phyloP scores from a whole-genome alignment of 2,329 filamentous ascomycete species.

The Cladosporium sp. region DNA sequence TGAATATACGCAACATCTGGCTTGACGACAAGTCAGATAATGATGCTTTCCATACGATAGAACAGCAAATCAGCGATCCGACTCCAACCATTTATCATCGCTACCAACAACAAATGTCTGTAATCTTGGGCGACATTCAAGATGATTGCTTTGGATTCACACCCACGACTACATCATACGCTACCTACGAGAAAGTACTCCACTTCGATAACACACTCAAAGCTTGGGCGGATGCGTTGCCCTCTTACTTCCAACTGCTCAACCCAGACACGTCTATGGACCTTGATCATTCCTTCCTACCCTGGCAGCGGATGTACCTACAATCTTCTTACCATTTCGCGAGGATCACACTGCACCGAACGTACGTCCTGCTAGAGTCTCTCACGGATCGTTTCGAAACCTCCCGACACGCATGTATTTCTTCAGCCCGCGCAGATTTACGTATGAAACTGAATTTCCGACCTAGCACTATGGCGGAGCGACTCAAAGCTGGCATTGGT shows the following conservation, averaged over 20 bases:
- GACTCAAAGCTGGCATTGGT: not conserved
- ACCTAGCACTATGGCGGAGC: not conserved
- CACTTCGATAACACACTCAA: not conserved
- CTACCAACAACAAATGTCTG: slow-evolving; percentile 2
- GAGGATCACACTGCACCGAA: not conserved
- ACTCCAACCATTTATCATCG: not conserved
- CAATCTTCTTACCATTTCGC: not conserved
- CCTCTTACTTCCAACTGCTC: not conserved
- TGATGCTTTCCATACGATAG: not conserved
- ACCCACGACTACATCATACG: not conserved
- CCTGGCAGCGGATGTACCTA: slow-evolving; percentile 1
- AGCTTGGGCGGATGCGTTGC: not conserved
- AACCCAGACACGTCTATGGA: not conserved
- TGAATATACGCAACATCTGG: not conserved
- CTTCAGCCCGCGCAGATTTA: slow-evolving; percentile 1
- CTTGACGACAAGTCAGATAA: not conserved
- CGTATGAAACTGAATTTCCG: slow-evolving; percentile 7
- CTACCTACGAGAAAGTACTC: not conserved
- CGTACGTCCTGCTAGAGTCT: slow-evolving; percentile 2
- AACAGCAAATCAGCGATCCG: not conserved
- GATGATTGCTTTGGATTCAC: not conserved
- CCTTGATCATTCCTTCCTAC: not conserved
- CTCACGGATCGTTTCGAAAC: not conserved
- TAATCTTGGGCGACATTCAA: not conserved
- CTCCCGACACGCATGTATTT: slow-evolving; percentile 2